Evolutionary conservation across 768 basidiomycete species (phyloP).

Genomic region (Lactarius sp.): DNA sequence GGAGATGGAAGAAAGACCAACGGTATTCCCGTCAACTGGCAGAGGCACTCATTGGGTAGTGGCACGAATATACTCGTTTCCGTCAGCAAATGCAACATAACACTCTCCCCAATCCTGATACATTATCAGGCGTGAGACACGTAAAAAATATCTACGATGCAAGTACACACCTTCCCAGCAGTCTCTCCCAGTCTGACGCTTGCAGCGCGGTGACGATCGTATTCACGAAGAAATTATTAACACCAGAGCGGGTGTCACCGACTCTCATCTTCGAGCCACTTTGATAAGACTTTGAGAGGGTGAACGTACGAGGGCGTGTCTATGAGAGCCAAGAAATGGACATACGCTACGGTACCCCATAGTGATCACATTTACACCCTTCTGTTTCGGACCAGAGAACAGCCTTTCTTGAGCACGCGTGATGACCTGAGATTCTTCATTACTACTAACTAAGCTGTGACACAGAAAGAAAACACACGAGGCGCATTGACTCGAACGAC

Average conservation of each 20-base stretch:
- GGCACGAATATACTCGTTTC: slow-evolving; percentile 70
- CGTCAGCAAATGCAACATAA: slow-evolving; percentile 73
- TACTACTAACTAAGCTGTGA: slow-evolving; percentile 25
- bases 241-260: slow-evolving; percentile 38
- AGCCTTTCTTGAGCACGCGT: slow-evolving; percentile 56
- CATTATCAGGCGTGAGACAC: slow-evolving; percentile 3
- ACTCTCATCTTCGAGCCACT: slow-evolving; percentile 32
- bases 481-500: slow-evolving; percentile 18
- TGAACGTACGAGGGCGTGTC: slow-evolving; percentile 1
- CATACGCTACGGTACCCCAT: slow-evolving; percentile 59
- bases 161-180: slow-evolving; percentile 52
- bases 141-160: not conserved
- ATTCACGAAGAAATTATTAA: slow-evolving; percentile 64
- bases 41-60: slow-evolving; percentile 77
- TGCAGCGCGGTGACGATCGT: slow-evolving; percentile 68
- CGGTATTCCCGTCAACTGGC: slow-evolving; percentile 76
- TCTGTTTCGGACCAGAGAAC: slow-evolving; percentile 36
- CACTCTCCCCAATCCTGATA: slow-evolving; percentile 67
- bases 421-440: slow-evolving; percentile 43
- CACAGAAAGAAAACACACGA: not conserved
- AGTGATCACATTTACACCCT: slow-evolving; percentile 56
- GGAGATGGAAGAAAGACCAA: slow-evolving; percentile 44
- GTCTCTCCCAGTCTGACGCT: slow-evolving; percentile 57
- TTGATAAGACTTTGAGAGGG: slow-evolving; percentile 10
- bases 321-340: not conserved